Base-by-base conservation (phyloP, 202 grass and related monocot species). In the Alloteropsis angusta region DNA sequence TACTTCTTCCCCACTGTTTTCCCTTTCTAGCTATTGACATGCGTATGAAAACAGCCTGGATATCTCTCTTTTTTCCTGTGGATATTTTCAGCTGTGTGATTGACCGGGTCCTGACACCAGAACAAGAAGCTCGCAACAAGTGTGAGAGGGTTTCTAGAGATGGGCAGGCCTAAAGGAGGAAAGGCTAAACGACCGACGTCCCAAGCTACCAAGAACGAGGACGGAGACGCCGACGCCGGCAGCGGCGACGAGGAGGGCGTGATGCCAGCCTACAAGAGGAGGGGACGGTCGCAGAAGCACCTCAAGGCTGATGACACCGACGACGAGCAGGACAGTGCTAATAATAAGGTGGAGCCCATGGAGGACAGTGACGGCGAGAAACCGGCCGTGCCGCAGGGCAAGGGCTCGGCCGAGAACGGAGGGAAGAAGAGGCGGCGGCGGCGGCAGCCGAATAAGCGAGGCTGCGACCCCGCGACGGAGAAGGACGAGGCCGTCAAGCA, bases 161-260 rank as follows among this genome's bases (percentile, higher is more conserved):
- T 97, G 94, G 94, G 94, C 15, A 91, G 91, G 79, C 77, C 84
- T 30, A 87, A 81, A 61, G 87, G 82, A 44, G 93, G 88, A 12
- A 97, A 91, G 66, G 84, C 66, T 25, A 93, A 86, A 69, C 86
- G 82, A 49, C 77, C 82, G 23, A 91, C 79, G 57, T 37, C 58
- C 22, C 32, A 88, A 23, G 48, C 72, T 6, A 62, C 71, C 8
- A 85, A 90, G 34, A 66, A 13, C 41, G 86, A 91, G 6, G 90
- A 96, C 39, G 61, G 21, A 11, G 85, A 88, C 35, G 61, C 68
- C 23, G 85, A 88, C 28, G 61, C 62, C 10, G 83, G 87, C 60
- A 93, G 90, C 74, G 91, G 81, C 2, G 86, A 56, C 21, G 93
- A 97, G 77, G 93, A 91, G 74, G 67, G 46, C 19, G 46, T 86